A percentile compares a stretch with the other conserved stretches of the same genome.
Conservation (phyloP, 805 yeast species). For the Alloascoidea africana region DNA sequence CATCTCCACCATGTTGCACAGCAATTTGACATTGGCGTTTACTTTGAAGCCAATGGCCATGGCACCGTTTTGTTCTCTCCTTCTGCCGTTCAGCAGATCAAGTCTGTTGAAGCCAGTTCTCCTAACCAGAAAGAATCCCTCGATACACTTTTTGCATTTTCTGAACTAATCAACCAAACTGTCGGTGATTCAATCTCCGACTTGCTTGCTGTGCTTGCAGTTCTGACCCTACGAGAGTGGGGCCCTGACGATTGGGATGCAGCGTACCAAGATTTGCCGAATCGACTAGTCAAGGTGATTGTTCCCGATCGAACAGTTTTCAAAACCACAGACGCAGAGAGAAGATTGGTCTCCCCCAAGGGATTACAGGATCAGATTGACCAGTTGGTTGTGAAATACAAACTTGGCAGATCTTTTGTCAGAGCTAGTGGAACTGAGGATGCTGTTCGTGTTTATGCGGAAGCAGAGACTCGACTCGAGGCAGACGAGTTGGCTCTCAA, state of each 20-base stretch:
- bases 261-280: slow-evolving; percentile 76
- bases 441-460: slow-evolving; percentile 92
- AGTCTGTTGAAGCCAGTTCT: slow-evolving; percentile 19
- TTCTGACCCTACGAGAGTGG: slow-evolving; percentile 39
- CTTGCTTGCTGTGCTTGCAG: slow-evolving; percentile 58
- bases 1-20: slow-evolving; percentile 89
- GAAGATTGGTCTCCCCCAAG: slow-evolving; percentile 58
- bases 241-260: slow-evolving; percentile 60
- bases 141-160: slow-evolving; percentile 39
- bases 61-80: slow-evolving; percentile 83
- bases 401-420: slow-evolving; percentile 73
- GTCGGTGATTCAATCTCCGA: slow-evolving; percentile 99
- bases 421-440: slow-evolving; percentile 97
- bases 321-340: slow-evolving; percentile 82
- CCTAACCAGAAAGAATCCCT: slow-evolving; percentile 34
- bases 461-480: slow-evolving; percentile 42
- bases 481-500: slow-evolving; percentile 28
- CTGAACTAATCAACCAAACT: slow-evolving; percentile 78
- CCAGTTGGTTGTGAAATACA: slow-evolving; percentile 34
- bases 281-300: slow-evolving; percentile 61
- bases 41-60: slow-evolving; percentile 98
- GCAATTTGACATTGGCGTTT: slow-evolving; percentile 78
- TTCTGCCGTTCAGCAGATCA: slow-evolving; percentile 25
- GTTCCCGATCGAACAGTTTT: slow-evolving; percentile 73
- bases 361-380: slow-evolving; percentile 72